These are phyloP conservation scores for Sutorius australiensis DNA, from an alignment of 768 basidiomycete species.

Conservation along the genomic window DNA sequence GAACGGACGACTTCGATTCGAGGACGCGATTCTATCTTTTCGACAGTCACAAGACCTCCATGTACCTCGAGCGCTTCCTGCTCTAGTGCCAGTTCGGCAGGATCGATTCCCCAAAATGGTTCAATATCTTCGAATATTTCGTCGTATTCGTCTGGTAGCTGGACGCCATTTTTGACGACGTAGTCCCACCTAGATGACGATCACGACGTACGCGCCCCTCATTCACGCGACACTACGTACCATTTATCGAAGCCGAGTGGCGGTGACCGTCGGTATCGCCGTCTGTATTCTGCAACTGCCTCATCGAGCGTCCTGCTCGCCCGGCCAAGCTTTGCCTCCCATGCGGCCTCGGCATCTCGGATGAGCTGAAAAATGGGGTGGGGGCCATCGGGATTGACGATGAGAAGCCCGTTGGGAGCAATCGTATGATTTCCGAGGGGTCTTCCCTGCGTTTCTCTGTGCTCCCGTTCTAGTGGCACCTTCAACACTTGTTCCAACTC, in stretches of 20 bases:
- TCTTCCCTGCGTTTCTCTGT: neutral
- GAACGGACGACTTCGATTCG: slow-evolving; percentile 16
- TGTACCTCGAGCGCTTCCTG: slow-evolving; percentile 22
- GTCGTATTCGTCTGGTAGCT: slow-evolving; percentile 46
- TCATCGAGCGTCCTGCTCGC: no score
- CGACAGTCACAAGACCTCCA: slow-evolving; percentile 18
- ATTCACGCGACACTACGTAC: slow-evolving; percentile 6
- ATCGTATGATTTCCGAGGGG: slow-evolving; percentile 19
- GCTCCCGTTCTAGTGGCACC: no score
- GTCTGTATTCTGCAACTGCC: no score
- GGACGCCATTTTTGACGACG: slow-evolving; percentile 36
- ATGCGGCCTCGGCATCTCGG: no score
- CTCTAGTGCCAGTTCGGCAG: slow-evolving; percentile 18
- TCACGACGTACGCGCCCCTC: slow-evolving; percentile 16
- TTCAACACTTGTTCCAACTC: neutral
- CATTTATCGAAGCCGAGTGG: slow-evolving; percentile 40
- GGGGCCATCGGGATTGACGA: slow-evolving; percentile 33
- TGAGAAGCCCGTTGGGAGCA: slow-evolving; percentile 29
- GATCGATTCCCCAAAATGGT: slow-evolving; percentile 36
- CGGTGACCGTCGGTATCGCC: slow-evolving; percentile 32
- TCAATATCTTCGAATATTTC: slow-evolving; percentile 38
- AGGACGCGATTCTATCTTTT: slow-evolving; percentile 13
- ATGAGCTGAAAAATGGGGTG: slow-evolving; percentile 37
- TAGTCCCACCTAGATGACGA: slow-evolving; percentile 19
- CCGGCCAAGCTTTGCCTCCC: no score